Conservation (phyloP, 306 rosid species). For the Amphicarpaea edgeworthii region DNA sequence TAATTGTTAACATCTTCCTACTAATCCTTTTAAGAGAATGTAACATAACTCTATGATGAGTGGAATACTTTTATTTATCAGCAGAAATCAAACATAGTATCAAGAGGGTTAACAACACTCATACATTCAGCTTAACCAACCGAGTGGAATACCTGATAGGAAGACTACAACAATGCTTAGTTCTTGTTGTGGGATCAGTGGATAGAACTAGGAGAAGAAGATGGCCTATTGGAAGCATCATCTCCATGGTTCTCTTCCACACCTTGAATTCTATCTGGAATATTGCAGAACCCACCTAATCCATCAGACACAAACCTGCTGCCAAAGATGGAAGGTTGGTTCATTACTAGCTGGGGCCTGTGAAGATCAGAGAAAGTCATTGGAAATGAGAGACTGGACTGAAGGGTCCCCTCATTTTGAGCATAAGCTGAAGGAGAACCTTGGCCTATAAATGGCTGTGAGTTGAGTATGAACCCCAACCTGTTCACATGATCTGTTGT, state of each 20-base stretch:
- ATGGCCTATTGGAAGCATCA: constrained; percentile 53
- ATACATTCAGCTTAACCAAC: too few species aligned
- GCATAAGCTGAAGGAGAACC: constrained; percentile 52
- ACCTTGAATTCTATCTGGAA: constrained; percentile 57
- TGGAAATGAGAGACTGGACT: constrained; percentile 65
- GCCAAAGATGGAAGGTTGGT: constrained; percentile 61
- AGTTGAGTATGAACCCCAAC: constrained; percentile 53
- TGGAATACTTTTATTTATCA: too few species aligned
- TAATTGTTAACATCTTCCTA: not conserved
- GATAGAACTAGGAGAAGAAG: constrained; percentile 68
- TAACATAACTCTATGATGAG: not conserved
- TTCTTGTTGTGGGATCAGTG: constrained; percentile 45
- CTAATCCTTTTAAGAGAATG: not conserved
- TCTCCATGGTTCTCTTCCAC: constrained; percentile 55
- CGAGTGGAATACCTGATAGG: constrained; percentile 20
- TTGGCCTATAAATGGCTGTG: constrained; percentile 56
- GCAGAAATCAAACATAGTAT: too few species aligned
- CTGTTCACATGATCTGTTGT: constrained; percentile 35
- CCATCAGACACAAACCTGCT: constrained; percentile 59
- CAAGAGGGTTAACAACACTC: too few species aligned
- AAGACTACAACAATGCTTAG: not conserved
- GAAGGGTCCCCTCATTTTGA: constrained; percentile 76
- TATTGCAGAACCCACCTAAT: constrained; percentile 55
- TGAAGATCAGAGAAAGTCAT: constrained; percentile 52
- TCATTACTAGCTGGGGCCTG: constrained; percentile 49